Conservation (phyloP, 129 eudicot species). For the Pseudognaphalium luteoalbum region DNA sequence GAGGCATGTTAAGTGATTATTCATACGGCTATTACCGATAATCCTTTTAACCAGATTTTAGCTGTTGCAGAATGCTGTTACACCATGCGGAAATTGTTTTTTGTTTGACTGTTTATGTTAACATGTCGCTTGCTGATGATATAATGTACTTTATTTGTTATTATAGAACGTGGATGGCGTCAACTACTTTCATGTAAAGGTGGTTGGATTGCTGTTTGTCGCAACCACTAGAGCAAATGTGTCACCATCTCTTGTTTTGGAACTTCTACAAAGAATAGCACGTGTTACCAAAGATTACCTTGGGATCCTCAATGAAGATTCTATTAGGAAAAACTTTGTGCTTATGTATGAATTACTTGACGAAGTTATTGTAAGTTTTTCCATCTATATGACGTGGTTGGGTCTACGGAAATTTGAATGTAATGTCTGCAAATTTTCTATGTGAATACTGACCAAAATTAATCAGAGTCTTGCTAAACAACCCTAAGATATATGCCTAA, state of each 20-base stretch:
- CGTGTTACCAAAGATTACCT: slow-evolving; percentile 96
- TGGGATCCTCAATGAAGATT: slow-evolving; percentile 92
- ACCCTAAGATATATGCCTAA: too few relatives aligned
- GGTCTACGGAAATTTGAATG: slow-evolving; percentile 21
- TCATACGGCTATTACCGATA: background rate
- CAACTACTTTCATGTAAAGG: slow-evolving; percentile 94
- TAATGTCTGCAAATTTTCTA: slow-evolving; percentile 11
- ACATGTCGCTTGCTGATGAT: slow-evolving; percentile 19
- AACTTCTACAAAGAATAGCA: slow-evolving; percentile 92
- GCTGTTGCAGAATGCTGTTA: background rate
- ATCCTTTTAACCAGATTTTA: background rate
- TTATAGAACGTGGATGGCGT: slow-evolving; percentile 91
- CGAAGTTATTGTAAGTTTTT: slow-evolving; percentile 87
- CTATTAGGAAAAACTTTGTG: slow-evolving; percentile 81
- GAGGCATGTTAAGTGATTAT: background rate
- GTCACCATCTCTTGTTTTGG: slow-evolving; percentile 86
- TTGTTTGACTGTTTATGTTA: slow-evolving; percentile 13
- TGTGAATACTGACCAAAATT: background rate
- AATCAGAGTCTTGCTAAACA: background rate
- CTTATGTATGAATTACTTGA: slow-evolving; percentile 93
- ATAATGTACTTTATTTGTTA: slow-evolving; percentile 17
- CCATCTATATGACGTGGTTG: slow-evolving; percentile 12
- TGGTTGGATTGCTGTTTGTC: slow-evolving; percentile 91
- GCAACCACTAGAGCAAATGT: slow-evolving; percentile 89
- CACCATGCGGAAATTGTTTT: background rate